A percentile compares a stretch with the other conserved stretches of the same genome.
Evolutionary conservation across 2,329 filamentous ascomycete species (phyloP).

Genomic region (Calonectria fujianensis): DNA sequence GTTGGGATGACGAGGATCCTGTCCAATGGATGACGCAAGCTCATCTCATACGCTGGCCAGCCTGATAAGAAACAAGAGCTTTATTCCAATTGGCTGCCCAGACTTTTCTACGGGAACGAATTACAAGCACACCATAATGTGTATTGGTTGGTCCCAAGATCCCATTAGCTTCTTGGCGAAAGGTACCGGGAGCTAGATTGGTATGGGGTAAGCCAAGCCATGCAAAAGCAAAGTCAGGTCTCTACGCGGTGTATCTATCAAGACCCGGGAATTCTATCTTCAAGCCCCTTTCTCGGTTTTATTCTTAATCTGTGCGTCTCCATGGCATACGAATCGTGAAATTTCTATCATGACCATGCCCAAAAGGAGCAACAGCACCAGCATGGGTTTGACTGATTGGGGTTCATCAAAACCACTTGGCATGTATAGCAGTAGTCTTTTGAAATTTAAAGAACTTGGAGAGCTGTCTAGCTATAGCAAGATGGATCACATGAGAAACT

Average conservation of each 20-base stretch:
- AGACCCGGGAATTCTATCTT: background rate
- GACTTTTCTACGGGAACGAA: conserved; percentile 42
- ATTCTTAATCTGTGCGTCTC: background rate
- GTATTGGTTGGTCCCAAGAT: conserved; percentile 51
- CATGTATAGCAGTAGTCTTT: background rate
- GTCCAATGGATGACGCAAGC: conserved; percentile 50
- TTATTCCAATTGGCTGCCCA: conserved; percentile 3
- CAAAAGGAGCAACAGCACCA: background rate
- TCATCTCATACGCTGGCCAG: conserved; percentile 54
- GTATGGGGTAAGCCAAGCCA: background rate
- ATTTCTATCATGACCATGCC: background rate
- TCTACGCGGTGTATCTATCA: background rate
- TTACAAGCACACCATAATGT: conserved; percentile 45
- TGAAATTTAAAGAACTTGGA: background rate
- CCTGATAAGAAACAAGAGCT: conserved; percentile 16
- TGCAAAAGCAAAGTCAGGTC: background rate
- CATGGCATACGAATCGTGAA: background rate
- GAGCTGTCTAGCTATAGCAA: background rate
- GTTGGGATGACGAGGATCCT: conserved; percentile 35
- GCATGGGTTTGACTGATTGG: background rate
- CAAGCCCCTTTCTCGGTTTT: background rate
- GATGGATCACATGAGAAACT: too few species aligned
- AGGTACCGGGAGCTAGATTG: background rate
- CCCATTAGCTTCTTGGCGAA: conserved; percentile 45
- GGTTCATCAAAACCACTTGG: background rate